Base-by-base conservation (phyloP, 2,329 filamentous ascomycete species). In the Cordyceps farinosa region DNA sequence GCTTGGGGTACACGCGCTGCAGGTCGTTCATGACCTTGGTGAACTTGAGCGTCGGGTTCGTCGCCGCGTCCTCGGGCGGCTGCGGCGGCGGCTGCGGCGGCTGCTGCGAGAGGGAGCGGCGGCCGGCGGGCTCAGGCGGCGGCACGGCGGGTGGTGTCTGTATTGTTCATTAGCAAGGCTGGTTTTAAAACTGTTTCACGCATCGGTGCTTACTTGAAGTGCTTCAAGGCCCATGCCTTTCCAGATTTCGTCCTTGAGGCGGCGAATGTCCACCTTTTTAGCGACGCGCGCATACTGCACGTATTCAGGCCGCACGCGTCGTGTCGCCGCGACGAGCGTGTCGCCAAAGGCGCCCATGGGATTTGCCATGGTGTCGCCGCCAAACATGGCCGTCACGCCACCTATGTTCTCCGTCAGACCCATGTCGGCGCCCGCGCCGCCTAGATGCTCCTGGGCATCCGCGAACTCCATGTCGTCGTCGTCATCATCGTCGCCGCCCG, bases 11-110 rank as follows among this genome's bases (percentile, higher is more conserved):
- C 8, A 97, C 92, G 5, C 82, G 78, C 73, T 96, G 90, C 53
- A 99, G 79, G 66, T 88, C 88, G 73, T 96, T 96, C 87, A 99
- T 96, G 65, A 99, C 88, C 27, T 89, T 82, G 0, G 93, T 98
- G 77, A 99, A 99, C 70, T 90, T 92, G 67, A 97, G 83, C 3
- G 77, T 78, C 10, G 76, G 82, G 75, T 84, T 82, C 42, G 82
- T 77, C 54, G 76, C 71, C 4, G 68, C 67, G 38, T 74, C 62
- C 50, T 71, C 11, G 69, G 63, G 9, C 72, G 61, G 70, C 71
- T 53, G 70, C 70, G 55, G 71, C 70, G 67, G 75, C 72, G 67
- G 75, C 72, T 65, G 71, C 74, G 15, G 78, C 73, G 17, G 78
- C 72, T 40, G 74, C 62, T 60, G 67, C 32, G 42, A 65, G 44